Percentiles rank a stretch among this genome's conserved stretches.
phyloP scores from a whole-genome alignment of 108 stramenopile genomes.

The Halocafeteria seosinensis region DNA sequence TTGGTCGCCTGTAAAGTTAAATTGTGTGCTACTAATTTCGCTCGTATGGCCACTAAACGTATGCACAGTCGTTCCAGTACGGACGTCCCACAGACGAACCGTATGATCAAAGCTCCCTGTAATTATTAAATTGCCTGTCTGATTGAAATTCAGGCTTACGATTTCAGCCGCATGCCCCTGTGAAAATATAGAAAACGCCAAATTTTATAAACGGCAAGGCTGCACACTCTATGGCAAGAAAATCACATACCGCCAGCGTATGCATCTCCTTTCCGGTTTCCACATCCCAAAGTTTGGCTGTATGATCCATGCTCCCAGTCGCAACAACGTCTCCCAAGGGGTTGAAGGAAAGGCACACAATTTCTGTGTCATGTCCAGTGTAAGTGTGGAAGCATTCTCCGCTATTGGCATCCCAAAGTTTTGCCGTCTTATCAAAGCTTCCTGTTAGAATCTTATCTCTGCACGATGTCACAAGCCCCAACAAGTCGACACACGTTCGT shows the following conservation, averaged over 20 bases:
- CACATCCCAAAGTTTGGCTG: constrained; percentile 48
- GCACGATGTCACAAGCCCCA: too few species aligned
- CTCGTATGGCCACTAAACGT: constrained; percentile 44
- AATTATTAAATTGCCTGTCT: constrained; percentile 32
- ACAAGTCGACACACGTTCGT: too few species aligned
- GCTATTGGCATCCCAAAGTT: constrained; percentile 36
- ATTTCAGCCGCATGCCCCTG: constrained; percentile 51
- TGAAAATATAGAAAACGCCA: too few species aligned
- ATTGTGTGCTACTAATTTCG: constrained; percentile 37
- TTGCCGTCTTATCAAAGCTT: constrained; percentile 44
- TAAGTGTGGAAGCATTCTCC: constrained; percentile 36
- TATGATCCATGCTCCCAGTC: constrained; percentile 48
- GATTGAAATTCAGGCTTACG: constrained; percentile 44
- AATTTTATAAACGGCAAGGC: too few species aligned
- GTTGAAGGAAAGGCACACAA: constrained; percentile 48
- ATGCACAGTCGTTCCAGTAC: constrained; percentile 38
- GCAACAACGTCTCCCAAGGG: constrained; percentile 39
- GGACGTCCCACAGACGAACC: constrained; percentile 46
- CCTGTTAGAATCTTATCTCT: constrained; percentile 53
- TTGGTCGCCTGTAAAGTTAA: constrained; percentile 31
- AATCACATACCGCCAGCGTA: too few species aligned
- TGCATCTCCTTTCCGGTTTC: constrained; percentile 45
- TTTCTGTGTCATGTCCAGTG: constrained; percentile 48
- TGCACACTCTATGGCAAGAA: too few species aligned
- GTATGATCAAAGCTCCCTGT: constrained; percentile 47